Conservation (phyloP, 495 filamentous ascomycete species). For the Penicillium robsamsonii region DNA sequence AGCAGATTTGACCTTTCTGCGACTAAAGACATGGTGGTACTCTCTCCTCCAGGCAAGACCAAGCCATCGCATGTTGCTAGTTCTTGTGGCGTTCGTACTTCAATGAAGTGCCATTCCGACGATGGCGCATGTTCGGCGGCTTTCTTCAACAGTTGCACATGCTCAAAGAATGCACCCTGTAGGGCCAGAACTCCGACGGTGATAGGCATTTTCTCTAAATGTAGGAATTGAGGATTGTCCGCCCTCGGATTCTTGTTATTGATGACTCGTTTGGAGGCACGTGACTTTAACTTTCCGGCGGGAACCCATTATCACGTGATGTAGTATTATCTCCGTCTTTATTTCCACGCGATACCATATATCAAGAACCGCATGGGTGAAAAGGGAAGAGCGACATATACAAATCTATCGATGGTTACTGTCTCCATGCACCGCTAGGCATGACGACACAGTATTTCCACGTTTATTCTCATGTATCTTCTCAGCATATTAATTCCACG, state of each 20-base stretch:
- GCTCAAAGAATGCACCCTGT: constrained; percentile 91
- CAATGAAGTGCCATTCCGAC: constrained; percentile 60
- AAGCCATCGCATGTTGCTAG: constrained; percentile 75
- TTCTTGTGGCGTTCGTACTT: constrained; percentile 74
- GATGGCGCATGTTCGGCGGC: constrained; percentile 48
- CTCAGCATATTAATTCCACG: too few species aligned
- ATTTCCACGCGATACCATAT: background rate
- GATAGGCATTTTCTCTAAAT: constrained; percentile 37
- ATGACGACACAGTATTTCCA: too few species aligned
- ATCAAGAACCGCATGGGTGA: too few species aligned
- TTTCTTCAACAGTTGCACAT: constrained; percentile 70
- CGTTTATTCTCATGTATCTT: too few species aligned
- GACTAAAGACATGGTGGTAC: constrained; percentile 88
- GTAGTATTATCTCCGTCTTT: background rate
- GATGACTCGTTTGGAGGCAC: constrained; percentile 27
- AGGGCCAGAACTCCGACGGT: constrained; percentile 86
- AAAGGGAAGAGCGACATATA: too few species aligned
- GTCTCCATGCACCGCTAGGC: too few species aligned
- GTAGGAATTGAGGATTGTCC: constrained; percentile 1
- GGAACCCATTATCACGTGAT: constrained; percentile 30
- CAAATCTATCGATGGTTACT: too few species aligned
- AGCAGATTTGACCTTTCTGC: constrained; percentile 76
- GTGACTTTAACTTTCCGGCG: constrained; percentile 28
- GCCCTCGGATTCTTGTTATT: constrained; percentile 1
- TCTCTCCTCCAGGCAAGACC: constrained; percentile 91